Evolutionary conservation across 2,329 filamentous ascomycete species (phyloP), one percentile per base, ranked within the genome.

Genomic region (Aspergillus terreus): DNA sequence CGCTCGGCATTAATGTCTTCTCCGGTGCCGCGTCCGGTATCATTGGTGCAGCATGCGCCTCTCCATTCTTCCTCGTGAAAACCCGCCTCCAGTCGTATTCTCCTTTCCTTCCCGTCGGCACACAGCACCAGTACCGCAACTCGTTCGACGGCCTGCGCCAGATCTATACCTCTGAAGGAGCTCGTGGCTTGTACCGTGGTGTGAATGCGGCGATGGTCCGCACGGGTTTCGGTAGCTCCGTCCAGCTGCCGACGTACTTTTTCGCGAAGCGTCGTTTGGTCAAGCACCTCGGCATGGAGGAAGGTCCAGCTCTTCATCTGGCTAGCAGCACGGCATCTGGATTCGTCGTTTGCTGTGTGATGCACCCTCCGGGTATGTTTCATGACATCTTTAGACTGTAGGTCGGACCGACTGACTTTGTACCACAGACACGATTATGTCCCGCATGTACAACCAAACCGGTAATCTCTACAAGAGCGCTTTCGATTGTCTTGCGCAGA

Each of bases 41-140:
- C 56, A 82, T 99, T 52, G 94, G 94, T 59, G 94, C 92, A 7
- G 88, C 88, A n/a, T 87, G 88, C 19, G 94, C 92, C 36, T 95
- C 90, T 49, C 94, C 94, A 2, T 97, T 99, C 75, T 99, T 99
- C 81, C 83, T 99, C 49, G 88, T 97, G 70, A 99, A 99, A 79
- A 99, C 94, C 3, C 84, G 94, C 41, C 79, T 99, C 52, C 94
- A 99, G 74, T 96, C 90, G 61, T 97, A 82, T 77, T 96, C 91
- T 35, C 89, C 92, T 4, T 94, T 92, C 72, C 80, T 94, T 11
- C 94, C 94, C 3, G 92, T 97, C 41, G 94, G 94, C 49, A 97
- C 94, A n/a, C 94, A 99, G 69, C 94, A 99, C 73, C 80, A 85
- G 58, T 99, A 99, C 75, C 83, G 82, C 60, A 92, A 92, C 71